Percentiles rank a stretch among this genome's conserved stretches.
These are phyloP conservation scores for Pseudogymnoascus sp. DNA, from an alignment of 2,329 filamentous ascomycete species.

Conservation along the genomic window DNA sequence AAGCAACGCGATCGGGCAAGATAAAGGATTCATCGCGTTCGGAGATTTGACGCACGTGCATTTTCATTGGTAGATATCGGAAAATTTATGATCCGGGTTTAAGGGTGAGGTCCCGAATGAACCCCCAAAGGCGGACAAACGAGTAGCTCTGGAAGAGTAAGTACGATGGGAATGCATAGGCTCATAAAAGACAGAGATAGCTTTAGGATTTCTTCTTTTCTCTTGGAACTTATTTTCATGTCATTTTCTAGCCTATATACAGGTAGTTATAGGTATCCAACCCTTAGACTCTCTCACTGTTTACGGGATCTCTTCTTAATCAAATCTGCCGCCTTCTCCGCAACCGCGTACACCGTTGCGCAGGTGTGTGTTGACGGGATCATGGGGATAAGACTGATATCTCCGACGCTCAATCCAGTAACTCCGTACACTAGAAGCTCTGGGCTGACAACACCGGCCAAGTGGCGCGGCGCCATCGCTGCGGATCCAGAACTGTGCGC, in stretches of 20 bases:
- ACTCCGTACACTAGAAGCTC: conserved; percentile 17
- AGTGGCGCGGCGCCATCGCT: conserved; percentile 14
- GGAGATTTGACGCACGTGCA: conserved; percentile 8
- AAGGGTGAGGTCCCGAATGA: neutral
- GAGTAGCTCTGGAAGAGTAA: neutral
- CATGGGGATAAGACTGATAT: conserved; percentile 21
- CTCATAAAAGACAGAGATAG: neutral
- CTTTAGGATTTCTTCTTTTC: neutral
- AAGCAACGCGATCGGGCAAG: neutral
- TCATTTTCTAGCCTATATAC: neutral
- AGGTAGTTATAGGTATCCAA: neutral
- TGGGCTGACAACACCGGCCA: conserved; percentile 17
- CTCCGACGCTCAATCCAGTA: conserved; percentile 14
- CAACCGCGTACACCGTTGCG: conserved; percentile 14
- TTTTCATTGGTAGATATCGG: conserved; percentile 5
- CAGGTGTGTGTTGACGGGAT: conserved; percentile 15
- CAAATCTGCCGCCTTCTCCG: conserved; percentile 14
- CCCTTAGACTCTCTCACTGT: neutral
- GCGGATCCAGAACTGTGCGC: conserved; percentile 30
- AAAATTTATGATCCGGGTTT: neutral
- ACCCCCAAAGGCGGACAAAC: neutral
- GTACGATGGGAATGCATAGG: neutral
- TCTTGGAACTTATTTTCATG: neutral
- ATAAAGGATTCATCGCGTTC: conserved; percentile 4
- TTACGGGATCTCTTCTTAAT: conserved; percentile 2